Conservation (phyloP, 2,329 filamentous ascomycete species). For the Epichloe festucae region DNA sequence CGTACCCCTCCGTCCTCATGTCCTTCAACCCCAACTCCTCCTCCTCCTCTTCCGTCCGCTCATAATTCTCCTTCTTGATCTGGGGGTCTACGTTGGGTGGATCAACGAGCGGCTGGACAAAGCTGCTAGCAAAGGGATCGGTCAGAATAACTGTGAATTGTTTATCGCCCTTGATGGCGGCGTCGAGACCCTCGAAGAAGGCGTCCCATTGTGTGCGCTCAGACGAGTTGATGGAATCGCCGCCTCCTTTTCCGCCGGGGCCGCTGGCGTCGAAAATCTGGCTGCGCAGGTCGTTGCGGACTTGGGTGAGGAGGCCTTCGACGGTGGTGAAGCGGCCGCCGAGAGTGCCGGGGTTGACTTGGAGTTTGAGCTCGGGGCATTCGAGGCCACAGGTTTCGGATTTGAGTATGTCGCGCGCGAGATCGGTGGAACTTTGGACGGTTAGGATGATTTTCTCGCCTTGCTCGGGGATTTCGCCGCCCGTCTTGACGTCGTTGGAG, state of each 20-base stretch:
- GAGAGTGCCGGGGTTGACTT: conserved; percentile 84
- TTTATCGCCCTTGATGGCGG: conserved; percentile 66
- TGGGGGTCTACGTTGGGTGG: conserved; percentile 59
- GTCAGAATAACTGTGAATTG: conserved; percentile 73
- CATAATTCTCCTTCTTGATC: conserved; percentile 70
- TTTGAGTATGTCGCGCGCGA: conserved; percentile 90
- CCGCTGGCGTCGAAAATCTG: conserved; percentile 75
- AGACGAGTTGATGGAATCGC: conserved; percentile 59
- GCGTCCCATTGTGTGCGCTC: conserved; percentile 61
- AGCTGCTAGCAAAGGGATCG: conserved; percentile 85
- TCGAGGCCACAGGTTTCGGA: conserved; percentile 80
- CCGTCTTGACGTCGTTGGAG: conserved; percentile 95
- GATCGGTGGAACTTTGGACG: conserved; percentile 57
- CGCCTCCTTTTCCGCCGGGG: conserved; percentile 43
- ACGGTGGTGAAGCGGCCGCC: conserved; percentile 95
- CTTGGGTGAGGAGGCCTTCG: conserved; percentile 83
- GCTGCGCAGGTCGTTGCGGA: conserved; percentile 74
- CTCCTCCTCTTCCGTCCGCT: conserved; percentile 80
- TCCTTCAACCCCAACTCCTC: conserved; percentile 83
- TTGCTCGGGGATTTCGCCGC: conserved; percentile 76
- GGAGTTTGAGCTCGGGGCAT: conserved; percentile 76
- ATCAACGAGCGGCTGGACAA: conserved; percentile 81
- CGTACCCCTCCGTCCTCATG: conserved; percentile 85
- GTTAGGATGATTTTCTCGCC: conserved; percentile 72
- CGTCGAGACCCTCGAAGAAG: conserved; percentile 68